phyloP scores from a whole-genome alignment of 148 eudicot genomes.

The Persicaria tinctoria region DNA sequence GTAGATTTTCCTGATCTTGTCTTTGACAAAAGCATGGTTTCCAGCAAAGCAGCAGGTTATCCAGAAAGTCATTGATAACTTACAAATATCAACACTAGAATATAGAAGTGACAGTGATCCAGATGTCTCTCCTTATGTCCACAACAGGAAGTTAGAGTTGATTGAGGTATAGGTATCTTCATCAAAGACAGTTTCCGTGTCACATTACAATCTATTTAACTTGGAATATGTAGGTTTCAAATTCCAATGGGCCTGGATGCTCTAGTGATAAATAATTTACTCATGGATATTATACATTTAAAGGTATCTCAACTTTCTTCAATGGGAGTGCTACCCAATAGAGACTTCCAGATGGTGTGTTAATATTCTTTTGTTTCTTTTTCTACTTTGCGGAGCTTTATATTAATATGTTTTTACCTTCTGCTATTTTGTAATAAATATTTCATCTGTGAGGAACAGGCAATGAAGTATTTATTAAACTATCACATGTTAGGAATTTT shows the following conservation, averaged over 20 bases:
- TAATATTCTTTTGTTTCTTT: not conserved
- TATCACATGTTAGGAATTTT: not conserved
- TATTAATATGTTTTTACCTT: not conserved
- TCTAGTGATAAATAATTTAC: conserved; percentile 43
- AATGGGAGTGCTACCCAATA: conserved; percentile 52
- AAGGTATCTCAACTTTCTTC: conserved; percentile 46
- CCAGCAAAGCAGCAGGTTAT: conserved; percentile 74
- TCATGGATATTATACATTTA: conserved; percentile 60
- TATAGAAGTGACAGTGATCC: conserved; percentile 74
- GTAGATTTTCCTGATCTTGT: not conserved
- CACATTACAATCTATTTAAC: conserved; percentile 1
- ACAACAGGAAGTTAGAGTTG: conserved; percentile 67
- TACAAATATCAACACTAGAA: conserved; percentile 85
- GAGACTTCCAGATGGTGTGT: conserved; percentile 78
- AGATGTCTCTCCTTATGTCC: conserved; percentile 84
- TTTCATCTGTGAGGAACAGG: not conserved
- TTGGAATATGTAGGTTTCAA: conserved; percentile 34
- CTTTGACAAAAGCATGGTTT: conserved; percentile 13
- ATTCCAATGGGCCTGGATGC: conserved; percentile 73
- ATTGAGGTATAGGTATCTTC: conserved; percentile 45
- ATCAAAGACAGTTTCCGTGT: not conserved
- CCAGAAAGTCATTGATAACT: conserved; percentile 75
- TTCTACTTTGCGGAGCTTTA: not conserved
- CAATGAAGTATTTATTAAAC: not conserved
- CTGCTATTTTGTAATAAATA: not conserved